These are phyloP conservation scores for Aspergillus luchuensis DNA, from an alignment of 2,329 filamentous ascomycete genomes.

Conservation along the genomic window DNA sequence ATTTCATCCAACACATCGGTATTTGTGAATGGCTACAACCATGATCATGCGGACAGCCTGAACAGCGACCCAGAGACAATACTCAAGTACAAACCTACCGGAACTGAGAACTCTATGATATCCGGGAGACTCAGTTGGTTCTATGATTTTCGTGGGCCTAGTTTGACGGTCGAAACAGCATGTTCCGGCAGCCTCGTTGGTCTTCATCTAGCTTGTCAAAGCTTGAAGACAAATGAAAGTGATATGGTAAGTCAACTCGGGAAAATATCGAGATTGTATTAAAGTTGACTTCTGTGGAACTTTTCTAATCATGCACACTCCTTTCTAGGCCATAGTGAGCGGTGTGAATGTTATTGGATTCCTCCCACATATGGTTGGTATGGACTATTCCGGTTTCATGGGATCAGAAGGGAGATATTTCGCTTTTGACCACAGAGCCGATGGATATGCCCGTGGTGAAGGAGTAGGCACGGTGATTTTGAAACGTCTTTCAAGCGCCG, in stretches of 20 bases:
- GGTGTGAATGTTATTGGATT: too few relatives aligned
- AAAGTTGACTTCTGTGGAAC: too few relatives aligned
- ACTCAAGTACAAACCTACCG: conserved; percentile 28
- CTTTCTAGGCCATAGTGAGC: too few relatives aligned
- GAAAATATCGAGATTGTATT: too few relatives aligned
- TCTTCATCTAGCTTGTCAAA: conserved; percentile 43
- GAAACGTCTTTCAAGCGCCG: too few relatives aligned
- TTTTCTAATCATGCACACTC: too few relatives aligned
- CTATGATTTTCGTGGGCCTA: conserved; percentile 25
- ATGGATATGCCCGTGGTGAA: too few relatives aligned
- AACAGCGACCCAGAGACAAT: conserved; percentile 26
- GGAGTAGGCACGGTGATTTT: too few relatives aligned
- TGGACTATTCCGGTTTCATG: too few relatives aligned
- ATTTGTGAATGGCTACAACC: conserved; percentile 30
- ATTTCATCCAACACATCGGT: conserved; percentile 31
- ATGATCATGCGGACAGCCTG: conserved; percentile 27
- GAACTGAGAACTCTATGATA: conserved; percentile 23
- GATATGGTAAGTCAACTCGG: conserved; percentile 23
- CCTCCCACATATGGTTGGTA: too few relatives aligned
- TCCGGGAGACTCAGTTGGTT: conserved; percentile 18
- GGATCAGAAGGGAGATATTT: too few relatives aligned
- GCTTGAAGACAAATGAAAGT: conserved; percentile 23
- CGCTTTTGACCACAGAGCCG: too few relatives aligned
- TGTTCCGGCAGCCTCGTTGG: conserved; percentile 44
- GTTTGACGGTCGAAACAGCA: conserved; percentile 43